Evolutionary conservation across 768 basidiomycete genomes (phyloP), one percentile per base, ranked within the genome.

Genomic region (Hemileccinum rubropunctum): DNA sequence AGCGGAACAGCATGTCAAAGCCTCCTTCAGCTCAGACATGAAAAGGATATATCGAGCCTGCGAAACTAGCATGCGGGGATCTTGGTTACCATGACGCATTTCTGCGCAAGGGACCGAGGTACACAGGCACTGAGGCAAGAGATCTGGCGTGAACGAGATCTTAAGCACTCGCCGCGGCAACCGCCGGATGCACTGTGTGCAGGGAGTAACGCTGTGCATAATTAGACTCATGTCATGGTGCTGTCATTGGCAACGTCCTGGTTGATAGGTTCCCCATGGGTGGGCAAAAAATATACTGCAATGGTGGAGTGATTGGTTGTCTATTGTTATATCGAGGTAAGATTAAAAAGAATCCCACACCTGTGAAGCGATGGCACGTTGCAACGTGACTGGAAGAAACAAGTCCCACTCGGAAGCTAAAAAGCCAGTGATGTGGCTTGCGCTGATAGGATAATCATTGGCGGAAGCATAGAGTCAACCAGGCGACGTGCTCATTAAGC

Each of bases 161-260:
- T 34, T 9, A 20, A 23, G 26, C 34, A 26, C 26, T 34, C 32
- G 39, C 26, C 15, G 5, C 49, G 56, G 61, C 30, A 49, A 64
- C 51, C 59, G 44, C 56, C 53, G 52, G 15, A 28, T 32, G 21
- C 35, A 40, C 18, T 32, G 41, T 23, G 34, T 42, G 48, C 23
- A n/a, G 28, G 9, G 28, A 35, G n/a, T 38, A 40, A 51, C 27
- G 42, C 21, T 20, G 47, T 15, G 33, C 37, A 33, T 21, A 23
- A 32, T 37, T 13, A 30, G 48, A 43, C 14, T 41, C 30, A 44
- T 26, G n/a, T n/a, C n/a, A n/a, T n/a, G n/a, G n/a, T n/a, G 50
- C 51, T 50, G 58, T 42, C 53, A 50, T 45, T 46, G 45, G 42
- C 44, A 50, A 59, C 53, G n/a, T 32, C 41, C 15, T 52, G 21